Percentiles rank a stretch among this genome's conserved stretches.
Evolutionary conservation across 2,329 filamentous ascomycete species (phyloP).

Genomic region (Diaporthe helianthi): DNA sequence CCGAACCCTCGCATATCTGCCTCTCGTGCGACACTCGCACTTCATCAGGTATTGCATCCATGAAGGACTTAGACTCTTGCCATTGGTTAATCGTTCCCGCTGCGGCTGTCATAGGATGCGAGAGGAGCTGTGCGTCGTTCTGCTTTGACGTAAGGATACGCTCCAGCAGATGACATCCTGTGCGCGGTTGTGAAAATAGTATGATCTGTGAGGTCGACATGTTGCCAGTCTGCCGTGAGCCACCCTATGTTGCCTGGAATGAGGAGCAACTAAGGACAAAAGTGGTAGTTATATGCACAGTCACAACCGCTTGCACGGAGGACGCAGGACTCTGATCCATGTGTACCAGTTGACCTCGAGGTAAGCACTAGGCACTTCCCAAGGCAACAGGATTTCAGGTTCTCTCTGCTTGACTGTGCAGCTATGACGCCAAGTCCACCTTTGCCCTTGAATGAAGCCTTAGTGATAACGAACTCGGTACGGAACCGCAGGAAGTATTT

Average conservation of each 20-base stretch:
- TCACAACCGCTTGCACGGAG: not conserved
- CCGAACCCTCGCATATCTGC: not conserved
- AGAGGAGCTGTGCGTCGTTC: not conserved
- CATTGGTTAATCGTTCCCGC: not conserved
- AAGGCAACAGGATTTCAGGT: not conserved
- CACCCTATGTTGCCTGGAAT: not conserved
- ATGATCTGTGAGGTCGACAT: conserved; percentile 10
- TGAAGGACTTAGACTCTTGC: not conserved
- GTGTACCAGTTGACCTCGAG: no score
- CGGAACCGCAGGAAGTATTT: not conserved
- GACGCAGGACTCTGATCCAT: not conserved
- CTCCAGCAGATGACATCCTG: not conserved
- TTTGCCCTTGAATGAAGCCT: not conserved
- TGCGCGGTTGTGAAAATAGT: conserved; percentile 9
- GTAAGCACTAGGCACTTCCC: not conserved
- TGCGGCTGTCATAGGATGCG: not conserved
- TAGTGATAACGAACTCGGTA: not conserved
- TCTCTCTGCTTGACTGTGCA: not conserved
- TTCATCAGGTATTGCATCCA: not conserved
- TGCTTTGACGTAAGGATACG: conserved; percentile 6
- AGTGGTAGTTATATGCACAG: not conserved
- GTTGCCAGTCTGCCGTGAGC: not conserved
- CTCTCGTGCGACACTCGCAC: not conserved
- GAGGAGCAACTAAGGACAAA: not conserved
- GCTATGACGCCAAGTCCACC: not conserved